Evolutionary conservation across 768 basidiomycete genomes (phyloP).

Genomic region (Collybia nuda): DNA sequence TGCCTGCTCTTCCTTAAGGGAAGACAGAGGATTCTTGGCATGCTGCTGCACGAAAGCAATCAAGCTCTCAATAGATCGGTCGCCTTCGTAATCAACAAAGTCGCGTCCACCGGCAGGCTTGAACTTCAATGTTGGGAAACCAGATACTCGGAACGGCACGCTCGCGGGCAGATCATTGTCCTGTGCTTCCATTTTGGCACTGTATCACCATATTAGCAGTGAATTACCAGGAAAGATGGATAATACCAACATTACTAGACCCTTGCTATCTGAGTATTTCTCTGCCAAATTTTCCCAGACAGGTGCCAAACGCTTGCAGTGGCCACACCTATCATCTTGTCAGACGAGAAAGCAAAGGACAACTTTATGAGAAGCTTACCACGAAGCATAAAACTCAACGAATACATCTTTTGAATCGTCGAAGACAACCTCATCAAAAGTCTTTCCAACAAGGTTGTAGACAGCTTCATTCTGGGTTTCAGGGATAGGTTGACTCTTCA

Average conservation of each 20-base stretch:
- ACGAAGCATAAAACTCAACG: conserved; percentile 95
- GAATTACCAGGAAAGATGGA: conserved; percentile 3
- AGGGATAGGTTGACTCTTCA: conserved; percentile 91
- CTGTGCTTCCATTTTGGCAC: conserved; percentile 94
- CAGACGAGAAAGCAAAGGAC: neutral
- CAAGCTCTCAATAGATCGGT: conserved; percentile 83
- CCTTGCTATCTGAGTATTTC: conserved; percentile 73
- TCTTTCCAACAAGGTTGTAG: conserved; percentile 80
- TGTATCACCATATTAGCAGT: conserved; percentile 25
- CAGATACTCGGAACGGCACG: conserved; percentile 82
- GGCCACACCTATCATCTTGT: conserved; percentile 66
- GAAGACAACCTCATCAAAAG: conserved; percentile 83
- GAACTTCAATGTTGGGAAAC: conserved; percentile 97
- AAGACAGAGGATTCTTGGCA: conserved; percentile 71
- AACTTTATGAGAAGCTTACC: conserved; percentile 51
- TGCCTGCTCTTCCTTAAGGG: conserved; percentile 29
- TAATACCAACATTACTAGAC: conserved; percentile 66
- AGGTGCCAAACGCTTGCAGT: conserved; percentile 97
- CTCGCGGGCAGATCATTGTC: conserved; percentile 93
- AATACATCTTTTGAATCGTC: conserved; percentile 94
- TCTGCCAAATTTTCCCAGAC: conserved; percentile 91
- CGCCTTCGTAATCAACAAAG: conserved; percentile 94
- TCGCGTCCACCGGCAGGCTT: conserved; percentile 84
- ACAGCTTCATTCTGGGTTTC: conserved; percentile 81
- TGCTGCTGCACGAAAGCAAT: conserved; percentile 81